A percentile compares a stretch with the other conserved stretches of the same genome.
Evolutionary conservation across 2,329 filamentous ascomycete genomes (phyloP).

Genomic region (Colletotrichum cereale): DNA sequence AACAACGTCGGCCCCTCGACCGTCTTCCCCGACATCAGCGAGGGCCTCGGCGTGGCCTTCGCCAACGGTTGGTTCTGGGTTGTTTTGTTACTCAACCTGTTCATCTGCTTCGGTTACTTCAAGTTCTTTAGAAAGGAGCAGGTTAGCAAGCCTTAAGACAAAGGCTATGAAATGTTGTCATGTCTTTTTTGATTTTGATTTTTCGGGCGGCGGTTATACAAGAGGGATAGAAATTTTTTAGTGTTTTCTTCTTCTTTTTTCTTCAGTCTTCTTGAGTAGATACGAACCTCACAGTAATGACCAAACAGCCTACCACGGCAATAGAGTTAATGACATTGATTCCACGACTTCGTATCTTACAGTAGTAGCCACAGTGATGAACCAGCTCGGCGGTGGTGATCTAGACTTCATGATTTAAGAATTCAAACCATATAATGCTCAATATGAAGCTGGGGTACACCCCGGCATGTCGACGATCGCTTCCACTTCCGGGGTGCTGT

Average conservation of each 20-base stretch:
- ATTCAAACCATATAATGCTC: no score
- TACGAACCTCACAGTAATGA: constrained; percentile 37
- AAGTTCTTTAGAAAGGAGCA: constrained; percentile 70
- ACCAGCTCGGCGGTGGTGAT: no score
- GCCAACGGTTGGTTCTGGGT: constrained; percentile 71
- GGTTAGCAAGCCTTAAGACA: constrained; percentile 62
- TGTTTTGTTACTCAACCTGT: constrained; percentile 67
- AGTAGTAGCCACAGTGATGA: no score
- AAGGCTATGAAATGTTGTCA: constrained; percentile 27
- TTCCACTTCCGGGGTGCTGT: not conserved
- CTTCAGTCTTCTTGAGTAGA: constrained; percentile 30
- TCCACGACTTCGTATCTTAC: not conserved
- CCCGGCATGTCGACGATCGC: not conserved
- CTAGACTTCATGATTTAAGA: no score
- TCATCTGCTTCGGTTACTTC: constrained; percentile 69
- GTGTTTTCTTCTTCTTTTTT: constrained; percentile 1
- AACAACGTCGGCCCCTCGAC: constrained; percentile 71
- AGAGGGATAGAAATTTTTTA: not conserved
- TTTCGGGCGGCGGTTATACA: not conserved
- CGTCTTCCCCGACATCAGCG: constrained; percentile 72
- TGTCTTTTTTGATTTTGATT: not conserved
- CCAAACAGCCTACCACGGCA: constrained; percentile 29
- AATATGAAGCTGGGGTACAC: not conserved
- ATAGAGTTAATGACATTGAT: constrained; percentile 36
- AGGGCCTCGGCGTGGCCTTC: constrained; percentile 58